Evolutionary conservation across 306 rosid species (phyloP), one percentile per base, ranked within the genome.

Genomic region (Malus orientalis): DNA sequence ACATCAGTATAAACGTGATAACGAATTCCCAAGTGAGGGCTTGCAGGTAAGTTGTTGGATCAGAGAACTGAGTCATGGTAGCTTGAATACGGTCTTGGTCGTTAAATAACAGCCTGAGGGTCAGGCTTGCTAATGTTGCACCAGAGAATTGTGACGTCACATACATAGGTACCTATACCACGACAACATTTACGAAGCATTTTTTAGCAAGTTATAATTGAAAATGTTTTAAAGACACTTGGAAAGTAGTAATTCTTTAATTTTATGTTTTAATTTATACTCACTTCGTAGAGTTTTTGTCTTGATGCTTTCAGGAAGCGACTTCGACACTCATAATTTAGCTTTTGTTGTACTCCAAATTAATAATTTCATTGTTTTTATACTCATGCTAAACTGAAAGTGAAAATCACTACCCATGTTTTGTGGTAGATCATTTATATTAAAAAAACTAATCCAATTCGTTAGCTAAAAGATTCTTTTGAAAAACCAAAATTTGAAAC

Each of bases 1-100:
- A 70, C 83, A 82, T 74, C 18, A 84, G 57, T 40, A 78, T 74
- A 70, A 72, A 84, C 47, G 91, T 72, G 79, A 53, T 78, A 11
- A 77, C 73, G 65, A 81, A 76, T 73, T 77, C 85, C 78, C 78
- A 67, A 15, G 57, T 23, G 67, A 81, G 22, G 71, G 85, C 81
- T 67, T 81, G 71, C 11, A 77, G 42, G 44, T 81, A 78, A 58
- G 78, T 49, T 19, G 77, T 75, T 75, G 84, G 22, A 53, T 71
- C 27, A 23, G 78, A 73, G 54, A 72, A 74, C 44, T 19, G 76
- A 68, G 80, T 78, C 69, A 67, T 15, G 8, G 69, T 71, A 22
- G 75, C 76, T 57, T 79, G 75, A 79, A 86, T 33, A 42, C 80
- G 76, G 55, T 75, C 82, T 74, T 67, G 62, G 36, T 62, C 80